A percentile compares a stretch with the other conserved stretches of the same genome.
Evolutionary conservation across 1,284 basidiomycete species (phyloP).

Genomic region (Ustilago trichophora): DNA sequence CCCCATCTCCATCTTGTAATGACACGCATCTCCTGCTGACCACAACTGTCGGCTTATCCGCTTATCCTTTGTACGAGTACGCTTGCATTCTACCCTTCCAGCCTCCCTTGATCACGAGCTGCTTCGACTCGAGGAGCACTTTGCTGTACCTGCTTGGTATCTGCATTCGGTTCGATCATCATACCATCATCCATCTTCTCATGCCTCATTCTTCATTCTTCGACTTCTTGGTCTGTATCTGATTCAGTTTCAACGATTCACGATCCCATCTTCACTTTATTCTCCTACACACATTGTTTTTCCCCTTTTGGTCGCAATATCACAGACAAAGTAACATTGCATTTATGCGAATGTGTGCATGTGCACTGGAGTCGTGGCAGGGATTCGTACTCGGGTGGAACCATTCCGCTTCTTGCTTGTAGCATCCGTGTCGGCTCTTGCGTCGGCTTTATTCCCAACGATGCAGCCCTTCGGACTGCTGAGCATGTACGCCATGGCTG

Average conservation of each 20-base stretch:
- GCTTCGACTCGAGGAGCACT: not conserved
- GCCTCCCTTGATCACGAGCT: not conserved
- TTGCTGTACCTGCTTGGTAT: too few relatives aligned
- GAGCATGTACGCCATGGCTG: too few relatives aligned
- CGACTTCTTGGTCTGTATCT: conserved; percentile 15
- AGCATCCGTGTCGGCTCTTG: too few relatives aligned
- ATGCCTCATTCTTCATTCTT: not conserved
- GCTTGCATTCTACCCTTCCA: conserved; percentile 4
- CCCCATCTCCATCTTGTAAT: not conserved
- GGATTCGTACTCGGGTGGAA: too few relatives aligned
- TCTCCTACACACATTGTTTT: not conserved
- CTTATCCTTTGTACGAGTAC: conserved; percentile 20
- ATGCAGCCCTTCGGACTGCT: too few relatives aligned
- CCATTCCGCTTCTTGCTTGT: too few relatives aligned
- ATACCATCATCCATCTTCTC: not conserved
- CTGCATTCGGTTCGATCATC: not conserved
- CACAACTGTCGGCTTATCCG: not conserved
- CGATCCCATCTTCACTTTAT: not conserved
- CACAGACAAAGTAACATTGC: too few relatives aligned
- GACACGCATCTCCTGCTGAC: not conserved
- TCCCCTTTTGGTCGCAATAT: not conserved
- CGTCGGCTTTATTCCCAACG: too few relatives aligned
- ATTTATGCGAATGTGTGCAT: too few relatives aligned
- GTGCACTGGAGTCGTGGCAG: too few relatives aligned
- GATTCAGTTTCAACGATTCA: not conserved